These are phyloP conservation scores for Ramicandelaber brevisporus DNA, from an alignment of 192 early-diverging fungal species.

Conservation along the genomic window DNA sequence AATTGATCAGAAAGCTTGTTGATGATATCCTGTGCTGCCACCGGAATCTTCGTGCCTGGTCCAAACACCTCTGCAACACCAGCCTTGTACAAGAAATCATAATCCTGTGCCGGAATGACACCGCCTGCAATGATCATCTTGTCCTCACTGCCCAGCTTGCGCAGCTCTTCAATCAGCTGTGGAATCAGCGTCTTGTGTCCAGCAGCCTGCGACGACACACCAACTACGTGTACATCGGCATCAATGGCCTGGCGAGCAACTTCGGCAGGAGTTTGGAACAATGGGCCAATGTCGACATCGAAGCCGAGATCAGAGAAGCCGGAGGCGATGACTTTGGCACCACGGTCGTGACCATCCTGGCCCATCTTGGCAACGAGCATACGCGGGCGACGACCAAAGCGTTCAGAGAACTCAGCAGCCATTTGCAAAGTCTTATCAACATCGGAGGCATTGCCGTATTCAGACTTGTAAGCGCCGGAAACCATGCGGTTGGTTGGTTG, in stretches of 20 bases:
- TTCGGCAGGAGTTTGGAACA: constrained; percentile 74
- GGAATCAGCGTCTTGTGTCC: constrained; percentile 76
- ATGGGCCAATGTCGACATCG: constrained; percentile 71
- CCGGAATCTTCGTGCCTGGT: constrained; percentile 65
- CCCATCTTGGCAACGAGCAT: constrained; percentile 81
- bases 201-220: constrained; percentile 66
- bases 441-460: constrained; percentile 39
- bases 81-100: constrained; percentile 50
- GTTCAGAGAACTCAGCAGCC: constrained; percentile 36
- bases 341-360: constrained; percentile 79
- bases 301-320: constrained; percentile 78
- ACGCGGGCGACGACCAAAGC: constrained; percentile 62
- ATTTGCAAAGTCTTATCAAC: constrained; percentile 31
- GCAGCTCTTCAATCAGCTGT: constrained; percentile 44
- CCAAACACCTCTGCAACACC: constrained; percentile 68
- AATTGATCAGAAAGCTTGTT: constrained; percentile 29
- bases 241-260: constrained; percentile 73
- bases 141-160: constrained; percentile 42
- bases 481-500: constrained; percentile 56
- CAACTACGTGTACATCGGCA: constrained; percentile 72
- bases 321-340: constrained; percentile 80
- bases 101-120: constrained; percentile 73
- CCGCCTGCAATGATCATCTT: constrained; percentile 60
- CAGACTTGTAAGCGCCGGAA: constrained; percentile 61
- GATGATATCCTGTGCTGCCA: constrained; percentile 59